Percentiles rank a stretch among this genome's conserved stretches.
phyloP scores from a whole-genome alignment of 169 alveolate genomes.

The Eimeria maxima region DNA sequence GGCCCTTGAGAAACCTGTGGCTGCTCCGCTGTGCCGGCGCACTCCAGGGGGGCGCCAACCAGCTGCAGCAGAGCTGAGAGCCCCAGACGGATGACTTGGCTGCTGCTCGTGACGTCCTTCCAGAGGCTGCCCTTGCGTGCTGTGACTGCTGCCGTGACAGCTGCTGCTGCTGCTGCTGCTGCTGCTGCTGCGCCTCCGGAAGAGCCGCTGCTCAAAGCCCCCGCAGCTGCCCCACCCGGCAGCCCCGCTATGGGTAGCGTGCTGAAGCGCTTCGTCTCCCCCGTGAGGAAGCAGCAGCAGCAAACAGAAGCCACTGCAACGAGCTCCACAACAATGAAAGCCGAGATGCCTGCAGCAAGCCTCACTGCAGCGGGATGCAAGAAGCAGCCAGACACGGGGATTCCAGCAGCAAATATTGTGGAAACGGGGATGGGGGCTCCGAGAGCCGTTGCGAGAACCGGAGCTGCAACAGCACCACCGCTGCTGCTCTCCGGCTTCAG shows the following conservation, averaged over 20 bases:
- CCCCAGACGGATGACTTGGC: slow-evolving; percentile 70
- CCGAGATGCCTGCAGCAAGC: slow-evolving; percentile 51
- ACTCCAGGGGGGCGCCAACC: slow-evolving; percentile 76
- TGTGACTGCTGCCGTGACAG: slow-evolving; percentile 51
- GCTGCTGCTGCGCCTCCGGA: slow-evolving; percentile 71
- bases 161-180: slow-evolving; percentile 77
- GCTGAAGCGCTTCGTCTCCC: slow-evolving; percentile 69
- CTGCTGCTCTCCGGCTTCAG: slow-evolving; percentile 66
- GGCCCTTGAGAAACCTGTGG: slow-evolving; percentile 18
- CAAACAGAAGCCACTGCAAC: slow-evolving; percentile 72
- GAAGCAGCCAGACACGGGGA: slow-evolving; percentile 76
- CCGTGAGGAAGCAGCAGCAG: slow-evolving; percentile 64
- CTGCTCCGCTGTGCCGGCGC: slow-evolving; percentile 65
- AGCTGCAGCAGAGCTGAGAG: slow-evolving; percentile 73
- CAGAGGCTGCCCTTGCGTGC: slow-evolving; percentile 65
- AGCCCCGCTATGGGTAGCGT: slow-evolving; percentile 71
- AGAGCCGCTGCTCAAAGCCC: slow-evolving; percentile 75
- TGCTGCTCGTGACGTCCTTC: slow-evolving; percentile 68
- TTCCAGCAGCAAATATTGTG: slow-evolving; percentile 50
- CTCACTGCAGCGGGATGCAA: slow-evolving; percentile 75
- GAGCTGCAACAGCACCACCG: slow-evolving; percentile 9
- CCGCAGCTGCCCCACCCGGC: slow-evolving; percentile 69
- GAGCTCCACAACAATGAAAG: slow-evolving; percentile 63
- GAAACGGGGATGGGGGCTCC: slow-evolving; percentile 50
- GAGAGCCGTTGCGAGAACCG: slow-evolving; percentile 16